Percentiles rank a stretch among this genome's conserved stretches.
Evolutionary conservation across 495 filamentous ascomycete species (phyloP).

Genomic region (Monascus purpureus): DNA sequence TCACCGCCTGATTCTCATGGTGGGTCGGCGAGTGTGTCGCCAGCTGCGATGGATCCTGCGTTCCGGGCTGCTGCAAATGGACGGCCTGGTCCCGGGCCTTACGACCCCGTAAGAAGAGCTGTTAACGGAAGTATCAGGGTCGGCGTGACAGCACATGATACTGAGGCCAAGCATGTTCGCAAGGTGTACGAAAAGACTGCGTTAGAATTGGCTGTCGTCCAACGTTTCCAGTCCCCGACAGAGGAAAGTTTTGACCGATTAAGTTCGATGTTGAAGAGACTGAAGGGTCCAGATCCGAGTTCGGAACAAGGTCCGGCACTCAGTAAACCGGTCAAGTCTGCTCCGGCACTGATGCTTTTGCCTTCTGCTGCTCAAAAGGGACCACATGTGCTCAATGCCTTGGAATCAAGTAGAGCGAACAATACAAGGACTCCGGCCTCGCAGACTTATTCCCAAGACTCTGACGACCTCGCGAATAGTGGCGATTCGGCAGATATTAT

Average conservation of each 20-base stretch:
- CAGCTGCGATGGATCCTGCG: conserved; percentile 19
- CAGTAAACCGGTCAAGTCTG: conserved; percentile 25
- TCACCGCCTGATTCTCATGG: conserved; percentile 33
- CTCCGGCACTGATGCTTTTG: conserved; percentile 21
- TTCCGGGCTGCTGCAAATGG: conserved; percentile 15
- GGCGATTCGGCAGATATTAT: conserved; percentile 16
- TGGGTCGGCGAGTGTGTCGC: conserved; percentile 12
- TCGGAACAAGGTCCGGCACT: conserved; percentile 11
- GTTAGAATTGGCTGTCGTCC: conserved; percentile 28
- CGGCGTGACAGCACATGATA: conserved; percentile 19
- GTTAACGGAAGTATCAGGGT: conserved; percentile 19
- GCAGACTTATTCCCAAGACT: conserved; percentile 19
- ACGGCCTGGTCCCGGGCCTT: conserved; percentile 16
- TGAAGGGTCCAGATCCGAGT: conserved; percentile 6
- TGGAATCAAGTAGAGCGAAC: conserved; percentile 5
- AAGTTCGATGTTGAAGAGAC: conserved; percentile 12
- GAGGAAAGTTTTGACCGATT: conserved; percentile 29
- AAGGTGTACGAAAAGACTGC: conserved; percentile 33
- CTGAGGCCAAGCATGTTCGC: conserved; percentile 26
- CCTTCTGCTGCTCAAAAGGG: conserved; percentile 9
- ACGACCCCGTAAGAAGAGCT: conserved; percentile 18
- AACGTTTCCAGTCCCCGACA: conserved; percentile 29
- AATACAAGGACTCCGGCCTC: conserved; percentile 15
- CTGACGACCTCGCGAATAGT: conserved; percentile 10
- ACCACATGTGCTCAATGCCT: conserved; percentile 6